phyloP scores from a whole-genome alignment of 805 yeast species.

The Wickerhamomyces ciferrii region DNA sequence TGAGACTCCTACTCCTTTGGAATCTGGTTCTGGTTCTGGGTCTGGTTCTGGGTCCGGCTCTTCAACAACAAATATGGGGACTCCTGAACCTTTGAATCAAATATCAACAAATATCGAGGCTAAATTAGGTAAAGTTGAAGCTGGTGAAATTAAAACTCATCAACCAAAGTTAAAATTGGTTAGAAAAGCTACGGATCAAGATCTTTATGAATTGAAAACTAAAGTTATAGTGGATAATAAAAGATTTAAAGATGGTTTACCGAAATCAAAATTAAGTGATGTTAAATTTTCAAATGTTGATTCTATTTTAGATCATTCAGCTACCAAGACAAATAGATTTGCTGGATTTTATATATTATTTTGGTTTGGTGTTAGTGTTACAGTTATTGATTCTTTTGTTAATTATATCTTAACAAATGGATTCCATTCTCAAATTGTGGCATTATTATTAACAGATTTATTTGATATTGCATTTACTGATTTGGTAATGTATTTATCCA shows the following conservation, averaged over 20 bases:
- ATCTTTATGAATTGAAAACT: slow-evolving; percentile 14
- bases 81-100: slow-evolving; percentile 6
- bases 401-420: slow-evolving; percentile 47
- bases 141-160: slow-evolving; percentile 22
- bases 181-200: slow-evolving; percentile 11
- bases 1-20: background rate
- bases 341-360: slow-evolving; percentile 78
- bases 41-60: background rate
- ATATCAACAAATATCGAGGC: too few species aligned
- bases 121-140: slow-evolving; percentile 32
- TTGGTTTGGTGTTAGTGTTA: slow-evolving; percentile 51
- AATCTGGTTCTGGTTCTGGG: background rate
- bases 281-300: slow-evolving; percentile 13
- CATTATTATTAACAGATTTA: slow-evolving; percentile 55
- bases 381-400: slow-evolving; percentile 44
- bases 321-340: slow-evolving; percentile 31
- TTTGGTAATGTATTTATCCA: slow-evolving; percentile 62
- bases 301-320: slow-evolving; percentile 19
- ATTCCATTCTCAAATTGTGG: slow-evolving; percentile 48
- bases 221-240: slow-evolving; percentile 12
- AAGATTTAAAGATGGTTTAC: slow-evolving; percentile 19
- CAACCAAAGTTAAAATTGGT: background rate
- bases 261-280: slow-evolving; percentile 21
- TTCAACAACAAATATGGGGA: background rate
- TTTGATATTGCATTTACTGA: slow-evolving; percentile 71